Evolutionary conservation across 2,329 filamentous ascomycete species (phyloP).

Genomic region (Mycosphaerella sp.): DNA sequence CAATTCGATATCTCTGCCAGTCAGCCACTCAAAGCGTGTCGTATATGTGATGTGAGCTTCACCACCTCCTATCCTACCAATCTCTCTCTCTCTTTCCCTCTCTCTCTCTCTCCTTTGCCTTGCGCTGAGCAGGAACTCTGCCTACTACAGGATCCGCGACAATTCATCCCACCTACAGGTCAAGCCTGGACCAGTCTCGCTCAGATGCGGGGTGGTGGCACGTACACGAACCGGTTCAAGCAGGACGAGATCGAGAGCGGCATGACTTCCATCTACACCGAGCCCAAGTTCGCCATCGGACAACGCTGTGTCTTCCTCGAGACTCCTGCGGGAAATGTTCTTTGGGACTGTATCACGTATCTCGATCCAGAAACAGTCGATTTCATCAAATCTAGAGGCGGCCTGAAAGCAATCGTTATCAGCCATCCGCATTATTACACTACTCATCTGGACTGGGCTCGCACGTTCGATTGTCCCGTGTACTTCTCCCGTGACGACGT

Average conservation of each 20-base stretch:
- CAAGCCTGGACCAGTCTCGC: slow-evolving; percentile 61
- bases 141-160: slow-evolving; percentile 50
- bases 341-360: slow-evolving; percentile 73
- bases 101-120: neutral
- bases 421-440: slow-evolving; percentile 75
- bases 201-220: slow-evolving; percentile 26
- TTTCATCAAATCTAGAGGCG: slow-evolving; percentile 56
- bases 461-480: slow-evolving; percentile 61
- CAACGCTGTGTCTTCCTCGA: slow-evolving; percentile 65
- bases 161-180: slow-evolving; percentile 59
- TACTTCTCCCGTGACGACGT: slow-evolving; percentile 62
- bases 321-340: slow-evolving; percentile 61
- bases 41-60: slow-evolving; percentile 62
- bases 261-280: slow-evolving; percentile 43
- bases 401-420: slow-evolving; percentile 59
- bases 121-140: neutral
- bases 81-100: too few species aligned
- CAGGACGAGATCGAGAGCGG: slow-evolving; percentile 42
- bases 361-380: slow-evolving; percentile 59
- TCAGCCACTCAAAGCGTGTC: slow-evolving; percentile 50
- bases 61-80: neutral
- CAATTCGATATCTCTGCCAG: slow-evolving; percentile 56
- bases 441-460: slow-evolving; percentile 68
- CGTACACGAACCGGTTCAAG: slow-evolving; percentile 51
- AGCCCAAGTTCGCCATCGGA: slow-evolving; percentile 60